A percentile compares a stretch with the other conserved stretches of the same genome.
These are phyloP conservation scores for Ogataea siamensis DNA, from an alignment of 805 yeast genomes.

Conservation along the genomic window DNA sequence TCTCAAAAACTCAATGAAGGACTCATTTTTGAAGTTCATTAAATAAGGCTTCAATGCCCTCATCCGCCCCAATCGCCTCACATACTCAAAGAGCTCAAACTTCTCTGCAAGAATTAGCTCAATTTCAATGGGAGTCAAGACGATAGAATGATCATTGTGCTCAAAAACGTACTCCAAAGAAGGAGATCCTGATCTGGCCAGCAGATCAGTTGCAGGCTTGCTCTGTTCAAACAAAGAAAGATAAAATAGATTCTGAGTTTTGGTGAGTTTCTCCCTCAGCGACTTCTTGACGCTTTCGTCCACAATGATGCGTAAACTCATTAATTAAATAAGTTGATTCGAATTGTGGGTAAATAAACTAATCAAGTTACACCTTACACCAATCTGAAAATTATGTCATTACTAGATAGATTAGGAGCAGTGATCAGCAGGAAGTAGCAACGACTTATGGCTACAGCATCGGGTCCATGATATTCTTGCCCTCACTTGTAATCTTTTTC, in stretches of 20 bases:
- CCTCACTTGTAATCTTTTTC: constrained; percentile 50
- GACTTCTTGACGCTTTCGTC: constrained; percentile 7
- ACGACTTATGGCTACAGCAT: constrained; percentile 20
- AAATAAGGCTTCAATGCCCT: constrained; percentile 10
- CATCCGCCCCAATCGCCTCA: constrained; percentile 7
- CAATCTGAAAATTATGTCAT: not conserved
- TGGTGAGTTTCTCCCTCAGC: not conserved
- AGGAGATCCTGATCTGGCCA: not conserved
- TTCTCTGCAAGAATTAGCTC: constrained; percentile 11
- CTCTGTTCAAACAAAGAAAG: constrained; percentile 9
- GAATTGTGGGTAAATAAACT: constrained; percentile 1
- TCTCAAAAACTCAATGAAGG: constrained; percentile 7
- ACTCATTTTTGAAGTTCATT: constrained; percentile 6
- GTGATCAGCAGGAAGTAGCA: constrained; percentile 9
- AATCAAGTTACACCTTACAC: constrained; percentile 8
- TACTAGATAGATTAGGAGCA: constrained; percentile 6
- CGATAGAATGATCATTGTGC: not conserved
- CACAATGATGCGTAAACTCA: constrained; percentile 13
- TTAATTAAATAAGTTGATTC: constrained; percentile 2
- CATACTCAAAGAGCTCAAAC: constrained; percentile 13
- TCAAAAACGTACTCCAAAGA: constrained; percentile 7
- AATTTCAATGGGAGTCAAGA: constrained; percentile 16
- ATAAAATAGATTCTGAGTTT: constrained; percentile 9
- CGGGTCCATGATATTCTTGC: constrained; percentile 41
- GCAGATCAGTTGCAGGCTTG: constrained; percentile 7